Base-by-base conservation (phyloP, 257 asterid genomes). In the Fraxinus cuspidata region DNA sequence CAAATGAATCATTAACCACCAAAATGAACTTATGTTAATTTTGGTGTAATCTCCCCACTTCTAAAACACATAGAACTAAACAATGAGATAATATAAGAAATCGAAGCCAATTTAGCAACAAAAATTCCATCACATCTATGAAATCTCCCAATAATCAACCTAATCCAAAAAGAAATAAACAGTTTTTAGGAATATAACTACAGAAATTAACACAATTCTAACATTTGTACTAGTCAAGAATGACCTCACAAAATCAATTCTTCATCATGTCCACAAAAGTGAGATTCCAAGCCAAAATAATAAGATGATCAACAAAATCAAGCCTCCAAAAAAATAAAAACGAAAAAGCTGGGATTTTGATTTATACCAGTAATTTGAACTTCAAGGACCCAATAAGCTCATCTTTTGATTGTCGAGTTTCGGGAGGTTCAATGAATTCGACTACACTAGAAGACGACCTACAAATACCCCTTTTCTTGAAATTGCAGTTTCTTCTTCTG, bases 341-440 rank as follows among this genome's bases (percentile, higher is more conserved):
- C 34, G 21, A 2, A 19, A 34, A 53, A 71, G 78, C 19, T 5
- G 71, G 38, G 31, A 77, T 19, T 34, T 12, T 25, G 64, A 78
- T 37, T 72, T 60, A n/a, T 78, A 94, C 97, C 93, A 94, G 79
- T 70, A 92, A 80, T 68, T 92, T 94, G 81, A 92, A 79, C 90
- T 94, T 94, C 27, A 88, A 86, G 47, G 85, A 71, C 53, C 83
- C 90, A 68, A 83, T 65, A 71, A 76, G 75, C 58, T 86, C 86
- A 25, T 76, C 73, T 29, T 72, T 85, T 13, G 91, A 51, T 49
- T 80, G 74, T 72, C 69, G 58, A 76, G 83, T 69, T 80, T 79
- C 79, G 38, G 88, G 82, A 47, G 86, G 81, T 78, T 85, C 83
- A 15, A 21, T 75, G 63, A 83, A 74, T 1, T 88, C 16, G 64